A percentile compares a stretch with the other conserved stretches of the same genome.
These are phyloP conservation scores for Russula vinacea DNA, from an alignment of 768 basidiomycete genomes.

Conservation along the genomic window DNA sequence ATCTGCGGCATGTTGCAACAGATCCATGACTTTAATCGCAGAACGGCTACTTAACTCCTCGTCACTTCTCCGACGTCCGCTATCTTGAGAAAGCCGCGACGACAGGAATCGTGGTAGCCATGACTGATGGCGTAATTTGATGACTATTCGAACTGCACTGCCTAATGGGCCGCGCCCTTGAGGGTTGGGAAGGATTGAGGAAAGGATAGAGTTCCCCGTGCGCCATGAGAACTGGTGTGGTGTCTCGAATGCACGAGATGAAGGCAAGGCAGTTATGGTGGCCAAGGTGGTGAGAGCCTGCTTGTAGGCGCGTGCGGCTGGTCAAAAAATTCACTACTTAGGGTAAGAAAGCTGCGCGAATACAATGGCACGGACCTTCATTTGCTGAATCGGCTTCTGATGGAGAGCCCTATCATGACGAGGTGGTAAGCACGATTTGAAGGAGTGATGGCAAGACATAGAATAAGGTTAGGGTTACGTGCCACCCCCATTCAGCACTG, in stretches of 20 bases:
- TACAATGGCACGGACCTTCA: slow-evolving; percentile 25
- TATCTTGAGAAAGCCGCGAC: slow-evolving; percentile 43
- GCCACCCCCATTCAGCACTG: neutral
- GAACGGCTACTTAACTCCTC: slow-evolving; percentile 69
- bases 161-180: slow-evolving; percentile 79
- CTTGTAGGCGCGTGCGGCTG: slow-evolving; percentile 72
- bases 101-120: slow-evolving; percentile 47
- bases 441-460: slow-evolving; percentile 13
- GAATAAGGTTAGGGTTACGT: slow-evolving; percentile 26
- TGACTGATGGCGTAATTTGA: slow-evolving; percentile 63
- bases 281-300: slow-evolving; percentile 68
- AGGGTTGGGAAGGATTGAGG: slow-evolving; percentile 62
- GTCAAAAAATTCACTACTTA: neutral
- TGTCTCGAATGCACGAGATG: slow-evolving; percentile 55
- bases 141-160: slow-evolving; percentile 60
- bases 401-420: neutral
- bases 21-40: slow-evolving; percentile 76
- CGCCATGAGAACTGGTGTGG: slow-evolving; percentile 42
- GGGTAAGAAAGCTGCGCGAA: neutral
- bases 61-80: slow-evolving; percentile 47
- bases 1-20: slow-evolving; percentile 77
- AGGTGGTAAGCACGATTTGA: neutral
- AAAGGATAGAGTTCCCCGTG: slow-evolving; percentile 48
- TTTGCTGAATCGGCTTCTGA: slow-evolving; percentile 24
- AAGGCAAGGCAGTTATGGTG: slow-evolving; percentile 58